Conservation (phyloP, 257 asterid genomes). For the Lycium ferocissimum region DNA sequence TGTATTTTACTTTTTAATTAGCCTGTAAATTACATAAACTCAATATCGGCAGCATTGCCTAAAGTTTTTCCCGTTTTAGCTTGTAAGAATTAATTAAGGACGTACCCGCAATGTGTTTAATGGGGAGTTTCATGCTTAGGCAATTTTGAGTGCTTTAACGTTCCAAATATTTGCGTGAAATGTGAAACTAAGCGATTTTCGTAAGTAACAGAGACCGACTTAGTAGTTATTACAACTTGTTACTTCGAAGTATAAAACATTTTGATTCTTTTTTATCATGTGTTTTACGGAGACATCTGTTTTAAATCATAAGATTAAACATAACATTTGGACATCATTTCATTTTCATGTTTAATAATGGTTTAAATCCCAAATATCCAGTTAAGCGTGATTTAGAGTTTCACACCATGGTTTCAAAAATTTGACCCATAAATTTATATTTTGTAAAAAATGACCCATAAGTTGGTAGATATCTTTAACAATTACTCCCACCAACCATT, state of each 20-base stretch:
- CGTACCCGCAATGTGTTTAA: background rate
- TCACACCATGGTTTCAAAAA: too few relatives aligned
- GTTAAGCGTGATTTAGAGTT: too few relatives aligned
- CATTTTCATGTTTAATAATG: too few relatives aligned
- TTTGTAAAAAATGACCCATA: too few relatives aligned
- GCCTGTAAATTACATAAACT: background rate
- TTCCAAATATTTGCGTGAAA: background rate
- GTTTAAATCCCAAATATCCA: too few relatives aligned
- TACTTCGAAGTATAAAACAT: background rate
- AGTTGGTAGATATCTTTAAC: too few relatives aligned
- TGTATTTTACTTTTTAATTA: background rate
- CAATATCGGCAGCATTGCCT: background rate
- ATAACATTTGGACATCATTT: too few relatives aligned
- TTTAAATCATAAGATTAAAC: too few relatives aligned
- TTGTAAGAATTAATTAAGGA: background rate
- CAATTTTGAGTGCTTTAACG: background rate
- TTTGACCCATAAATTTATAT: too few relatives aligned
- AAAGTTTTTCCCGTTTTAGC: too few relatives aligned
- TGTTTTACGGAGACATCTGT: background rate
- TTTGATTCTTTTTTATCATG: background rate
- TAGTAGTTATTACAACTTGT: background rate
- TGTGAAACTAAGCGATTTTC: background rate
- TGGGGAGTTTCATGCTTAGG: background rate
- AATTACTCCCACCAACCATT: too few relatives aligned
- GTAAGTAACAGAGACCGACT: too few relatives aligned